Evolutionary conservation across 768 basidiomycete species (phyloP).

Genomic region (Amanita molliuscula): DNA sequence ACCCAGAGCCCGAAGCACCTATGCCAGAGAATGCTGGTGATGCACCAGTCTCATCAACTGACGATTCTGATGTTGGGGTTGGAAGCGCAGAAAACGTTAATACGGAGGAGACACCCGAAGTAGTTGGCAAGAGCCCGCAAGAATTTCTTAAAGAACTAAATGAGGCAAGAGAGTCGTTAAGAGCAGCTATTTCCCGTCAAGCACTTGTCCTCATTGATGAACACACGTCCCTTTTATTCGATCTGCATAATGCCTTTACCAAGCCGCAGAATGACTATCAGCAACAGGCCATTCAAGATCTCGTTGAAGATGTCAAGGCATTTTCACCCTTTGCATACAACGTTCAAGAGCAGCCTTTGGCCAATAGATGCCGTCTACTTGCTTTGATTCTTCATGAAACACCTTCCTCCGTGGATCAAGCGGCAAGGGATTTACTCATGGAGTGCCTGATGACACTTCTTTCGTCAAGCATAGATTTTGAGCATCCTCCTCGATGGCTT

Average conservation of each 20-base stretch:
- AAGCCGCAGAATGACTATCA: conserved; percentile 49
- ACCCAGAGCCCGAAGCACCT: conserved; percentile 37
- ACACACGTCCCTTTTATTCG: conserved; percentile 81
- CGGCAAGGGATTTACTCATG: conserved; percentile 50
- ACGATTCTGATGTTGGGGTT: conserved; percentile 16
- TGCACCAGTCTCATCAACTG: conserved; percentile 9
- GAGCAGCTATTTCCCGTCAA: conserved; percentile 51
- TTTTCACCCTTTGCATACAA: conserved; percentile 60
- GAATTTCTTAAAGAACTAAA: conserved; percentile 61
- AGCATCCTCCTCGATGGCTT: conserved; percentile 80
- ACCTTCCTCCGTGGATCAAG: conserved; percentile 44
- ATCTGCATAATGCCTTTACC: conserved; percentile 75
- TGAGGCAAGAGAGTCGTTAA: conserved; percentile 53
- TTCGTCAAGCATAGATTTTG: conserved; percentile 43
- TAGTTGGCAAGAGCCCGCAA: conserved; percentile 40
- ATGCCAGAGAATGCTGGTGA: conserved; percentile 9
- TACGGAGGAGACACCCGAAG: conserved; percentile 4
- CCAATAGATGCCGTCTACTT: conserved; percentile 76
- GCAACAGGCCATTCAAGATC: conserved; percentile 53
- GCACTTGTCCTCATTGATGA: conserved; percentile 78
- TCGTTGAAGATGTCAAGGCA: conserved; percentile 68
- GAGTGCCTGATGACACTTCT: conserved; percentile 59
- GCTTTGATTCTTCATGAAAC: conserved; percentile 77
- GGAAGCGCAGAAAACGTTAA: conserved; percentile 4
- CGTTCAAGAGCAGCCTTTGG: conserved; percentile 64